Percentiles rank a stretch among this genome's conserved stretches.
Conservation (phyloP, 352 stramenopile species). For the Pythium volutum region DNA sequence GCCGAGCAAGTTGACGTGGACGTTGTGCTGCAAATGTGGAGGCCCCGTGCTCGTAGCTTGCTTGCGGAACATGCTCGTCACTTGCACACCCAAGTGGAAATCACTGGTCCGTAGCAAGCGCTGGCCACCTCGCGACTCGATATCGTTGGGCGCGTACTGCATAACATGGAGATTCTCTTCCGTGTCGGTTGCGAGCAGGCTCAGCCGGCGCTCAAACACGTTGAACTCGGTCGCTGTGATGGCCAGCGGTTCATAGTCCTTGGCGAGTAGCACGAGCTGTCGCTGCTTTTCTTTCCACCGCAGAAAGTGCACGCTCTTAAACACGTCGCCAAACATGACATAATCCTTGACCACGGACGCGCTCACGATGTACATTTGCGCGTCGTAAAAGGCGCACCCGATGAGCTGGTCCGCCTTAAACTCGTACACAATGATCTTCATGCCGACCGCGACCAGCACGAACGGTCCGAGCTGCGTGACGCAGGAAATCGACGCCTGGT, state of each 20-base stretch:
- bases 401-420: constrained; percentile 88
- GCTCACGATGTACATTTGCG: constrained; percentile 86
- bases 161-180: constrained; percentile 86
- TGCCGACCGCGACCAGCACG: constrained; percentile 79
- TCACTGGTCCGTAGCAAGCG: constrained; percentile 74
- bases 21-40: constrained; percentile 15
- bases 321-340: constrained; percentile 85
- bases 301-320: constrained; percentile 88
- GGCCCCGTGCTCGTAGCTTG: constrained; percentile 17
- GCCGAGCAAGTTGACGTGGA: constrained; percentile 78
- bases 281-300: constrained; percentile 83
- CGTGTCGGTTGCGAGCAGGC: constrained; percentile 74
- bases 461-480: constrained; percentile 78
- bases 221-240: constrained; percentile 83
- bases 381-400: constrained; percentile 85
- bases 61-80: constrained; percentile 80
- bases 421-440: constrained; percentile 88
- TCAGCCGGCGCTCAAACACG: constrained; percentile 69
- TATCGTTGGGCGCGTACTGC: constrained; percentile 83
- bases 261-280: constrained; percentile 75
- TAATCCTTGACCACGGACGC: constrained; percentile 83
- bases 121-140: constrained; percentile 82
- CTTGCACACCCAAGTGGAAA: constrained; percentile 79
- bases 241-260: constrained; percentile 82
- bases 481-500: constrained; percentile 76